Base-by-base conservation (phyloP, 1,139 yeast species). In the Kurtzmaniella natalensis region DNA sequence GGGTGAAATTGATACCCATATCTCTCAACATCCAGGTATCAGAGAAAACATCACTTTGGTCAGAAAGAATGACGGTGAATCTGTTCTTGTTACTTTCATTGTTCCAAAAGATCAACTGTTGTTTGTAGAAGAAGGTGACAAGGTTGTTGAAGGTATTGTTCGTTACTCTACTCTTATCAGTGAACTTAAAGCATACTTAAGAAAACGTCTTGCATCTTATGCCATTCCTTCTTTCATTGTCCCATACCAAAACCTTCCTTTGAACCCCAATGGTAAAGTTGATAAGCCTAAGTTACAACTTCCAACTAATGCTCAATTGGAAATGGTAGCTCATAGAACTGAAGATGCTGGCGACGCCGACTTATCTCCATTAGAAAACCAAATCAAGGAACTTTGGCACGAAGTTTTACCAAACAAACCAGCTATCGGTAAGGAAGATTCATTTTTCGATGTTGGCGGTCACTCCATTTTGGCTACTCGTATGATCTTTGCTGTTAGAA, bases 191-290 rank as follows among this genome's bases (percentile, higher is more conserved):
- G 72, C 70, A 10, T 83, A 86, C 57, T 74, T 94, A 59, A 87
- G 87, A 62, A 85, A 82, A 50, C 81, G 95, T 62, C 72, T 94
- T 40, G 96, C 98, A 0, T 72, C 86, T 8, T 94, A 94, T 57
- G 95, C 98, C 11, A 83, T 94, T 34, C 98, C 99, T 33, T 73
- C 96, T 1, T 71, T 92, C 28, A 80, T 92, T 51, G 92, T 94
- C 34, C 97, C 96, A 18, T 70, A 94, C 66, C 71, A 72, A 21
- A 81, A 79, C 53, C 65, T 94, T 53, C 98, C 98, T 14, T 70
- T 94, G 60, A 94, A 94, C 60, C 99, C 99, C 38, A 94, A 94
- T 55, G 99, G 99, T 51, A 94, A 94, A 61, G 88, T 94, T 35
- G 99, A 94, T 61, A 94, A 94, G 63, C 98, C 97, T 25, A 89